Base-by-base conservation (phyloP, 2,329 filamentous ascomycete species). In the Talaromyces sp. region DNA sequence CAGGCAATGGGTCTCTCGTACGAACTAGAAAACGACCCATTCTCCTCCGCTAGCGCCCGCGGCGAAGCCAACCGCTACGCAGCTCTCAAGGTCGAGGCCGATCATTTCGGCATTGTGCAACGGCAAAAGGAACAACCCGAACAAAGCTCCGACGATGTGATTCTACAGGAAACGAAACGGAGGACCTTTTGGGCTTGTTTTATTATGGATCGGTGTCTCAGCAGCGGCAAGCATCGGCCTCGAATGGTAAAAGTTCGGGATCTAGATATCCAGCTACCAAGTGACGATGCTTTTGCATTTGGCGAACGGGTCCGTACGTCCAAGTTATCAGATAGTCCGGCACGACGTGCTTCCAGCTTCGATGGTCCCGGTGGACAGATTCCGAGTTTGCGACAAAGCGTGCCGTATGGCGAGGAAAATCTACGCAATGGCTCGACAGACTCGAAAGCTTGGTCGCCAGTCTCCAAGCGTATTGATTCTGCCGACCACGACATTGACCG, bases 111-210 rank as follows among this genome's bases (percentile, higher is more conserved):
- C 7, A 15, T 79, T 15, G 59, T 62, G 9, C 56, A 72, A 15
- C 71, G 74, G 13, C 74, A 76, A 1, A 65, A 68, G 10, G 77
- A 77, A n/a, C 69, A 70, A n/a, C 76, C 72, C 47, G 77, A 78
- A 31, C 74, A 73, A 63, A 78, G 69, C 3, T 75, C 71, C 3
- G 82, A 86, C 63, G 79, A 79, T 41, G 81, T 85, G 57, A 83
- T 86, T 57, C 74, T 80, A 17, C 82, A 83, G 66, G 85, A 87
- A 68, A 80, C 81, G 2, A 74, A 77, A 62, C 77, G 83, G 13
- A 77, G 83, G 11, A 84, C 82, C 0, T 83, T 84, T 68, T 85
- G 83, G 83, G 82, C 81, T 69, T 84, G 82, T 70, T 84, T 82
- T 67, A 82, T 84, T 61, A 75, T 85, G 74, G 83, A 85, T 70